A percentile compares a stretch with the other conserved stretches of the same genome.
phyloP scores from a whole-genome alignment of 2,329 filamentous ascomycete genomes.

The Fusarium globosum region DNA sequence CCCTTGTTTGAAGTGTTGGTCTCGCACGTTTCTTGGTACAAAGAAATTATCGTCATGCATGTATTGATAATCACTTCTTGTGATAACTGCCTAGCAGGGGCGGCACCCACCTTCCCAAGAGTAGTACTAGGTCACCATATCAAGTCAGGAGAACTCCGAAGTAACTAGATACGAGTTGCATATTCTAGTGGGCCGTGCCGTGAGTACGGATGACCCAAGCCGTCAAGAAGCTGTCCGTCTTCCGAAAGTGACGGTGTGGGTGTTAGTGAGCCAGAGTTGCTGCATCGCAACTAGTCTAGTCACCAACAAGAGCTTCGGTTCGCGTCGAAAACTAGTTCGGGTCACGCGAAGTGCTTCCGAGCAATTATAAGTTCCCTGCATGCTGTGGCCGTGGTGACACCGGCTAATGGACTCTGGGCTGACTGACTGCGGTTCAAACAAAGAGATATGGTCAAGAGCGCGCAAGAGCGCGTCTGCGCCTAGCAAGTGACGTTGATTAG shows the following conservation, averaged over 20 bases:
- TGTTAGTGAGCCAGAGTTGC: constrained; percentile 25
- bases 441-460: constrained; percentile 4
- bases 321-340: constrained; percentile 22
- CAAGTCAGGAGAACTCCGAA: constrained; percentile 19
- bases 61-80: constrained; percentile 1
- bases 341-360: constrained; percentile 5
- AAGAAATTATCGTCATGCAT: constrained; percentile 21
- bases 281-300: constrained; percentile 32
- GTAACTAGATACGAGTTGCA: not conserved
- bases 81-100: constrained; percentile 22
- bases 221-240: constrained; percentile 20
- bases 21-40: not conserved
- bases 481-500: constrained; percentile 31
- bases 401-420: constrained; percentile 18
- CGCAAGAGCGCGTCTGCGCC: constrained; percentile 23
- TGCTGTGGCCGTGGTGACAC: constrained; percentile 6
- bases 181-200: constrained; percentile 16
- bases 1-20: constrained; percentile 26
- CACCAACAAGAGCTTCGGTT: constrained; percentile 40
- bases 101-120: not conserved
- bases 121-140: not conserved
- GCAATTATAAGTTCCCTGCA: constrained; percentile 29
- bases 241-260: constrained; percentile 35
- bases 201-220: constrained; percentile 9
- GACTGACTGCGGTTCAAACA: not conserved